These are phyloP conservation scores for Debaryomycetaceae sp. DNA, from an alignment of 1,139 yeast genomes.

Conservation along the genomic window DNA sequence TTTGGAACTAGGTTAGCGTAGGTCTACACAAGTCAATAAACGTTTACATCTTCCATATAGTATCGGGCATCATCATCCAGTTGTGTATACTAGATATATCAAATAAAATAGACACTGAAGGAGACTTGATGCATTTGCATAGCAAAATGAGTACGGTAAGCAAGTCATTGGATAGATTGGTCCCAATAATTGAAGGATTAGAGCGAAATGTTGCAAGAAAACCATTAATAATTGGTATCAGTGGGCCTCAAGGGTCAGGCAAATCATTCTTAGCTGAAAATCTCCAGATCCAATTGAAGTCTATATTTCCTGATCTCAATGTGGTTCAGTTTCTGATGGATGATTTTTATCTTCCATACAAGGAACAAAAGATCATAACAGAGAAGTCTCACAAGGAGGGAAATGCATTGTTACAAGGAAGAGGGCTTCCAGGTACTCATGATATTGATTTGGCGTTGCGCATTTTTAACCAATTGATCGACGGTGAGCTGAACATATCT, in stretches of 20 bases:
- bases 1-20: no score
- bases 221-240: conserved; percentile 65
- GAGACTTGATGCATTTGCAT: no score
- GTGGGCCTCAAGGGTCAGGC: conserved; percentile 95
- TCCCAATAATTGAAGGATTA: conserved; percentile 14
- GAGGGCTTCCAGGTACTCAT: conserved; percentile 96
- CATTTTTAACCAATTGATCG: conserved; percentile 16
- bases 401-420: conserved; percentile 63
- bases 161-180: conserved; percentile 18
- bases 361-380: conserved; percentile 51
- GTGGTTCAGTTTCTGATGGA: conserved; percentile 73
- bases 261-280: conserved; percentile 64
- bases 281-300: conserved; percentile 34
- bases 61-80: no score
- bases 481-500: conserved; percentile 18
- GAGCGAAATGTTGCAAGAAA: conserved; percentile 10
- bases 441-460: conserved; percentile 41
- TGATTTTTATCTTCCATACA: conserved; percentile 73
- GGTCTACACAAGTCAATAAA: not conserved
- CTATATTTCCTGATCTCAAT: conserved; percentile 33
- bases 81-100: no score
- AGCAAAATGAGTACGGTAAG: conserved; percentile 14
- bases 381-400: conserved; percentile 21
- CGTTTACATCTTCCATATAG: no score
- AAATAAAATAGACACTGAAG: no score